Evolutionary conservation across 768 basidiomycete genomes (phyloP), one percentile per base, ranked within the genome.

Genomic region (Lenzites betulinus): DNA sequence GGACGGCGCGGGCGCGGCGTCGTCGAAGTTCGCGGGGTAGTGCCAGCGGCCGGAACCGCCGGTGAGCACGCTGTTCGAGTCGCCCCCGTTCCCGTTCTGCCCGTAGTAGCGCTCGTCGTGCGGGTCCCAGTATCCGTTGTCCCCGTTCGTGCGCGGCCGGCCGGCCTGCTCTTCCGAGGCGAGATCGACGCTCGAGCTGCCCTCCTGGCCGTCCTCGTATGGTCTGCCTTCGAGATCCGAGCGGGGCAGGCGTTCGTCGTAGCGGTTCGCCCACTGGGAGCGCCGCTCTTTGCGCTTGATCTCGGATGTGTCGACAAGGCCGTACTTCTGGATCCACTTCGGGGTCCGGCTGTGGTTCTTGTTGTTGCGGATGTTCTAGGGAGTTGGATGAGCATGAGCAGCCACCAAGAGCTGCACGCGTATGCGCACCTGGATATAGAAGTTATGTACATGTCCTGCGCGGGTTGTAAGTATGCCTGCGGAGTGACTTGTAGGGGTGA

Each of bases 331-430:
- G 0, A 89, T 89, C 95, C 95, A 98, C 75, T 97, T 95, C 20
- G 95, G 95, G n/a, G 95, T 97, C 44, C 95, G 87, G 15, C 82
- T 80, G 71, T 91, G 84, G 67, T 86, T 95, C 80, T 95, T 93
- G 80, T 98, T 98, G 77, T 97, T 98, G 58, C 95, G 82, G 65
- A 98, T 87, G 75, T 97, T 97, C 88, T 98, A 71, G 5, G 28
- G 15, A 9, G 18, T 3, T n/a, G 20, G 12, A 9, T 58, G 33
- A 46, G 53, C 5, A 25, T 47, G 22, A 18, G 22, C 11, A n/a
- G 15, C 12, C 7, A 7, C 0, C 1, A 23, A 3, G 9, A 15
- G 20, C 16, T 20, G 18, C 15, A 16, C 26, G 35, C 35, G 38
- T 54, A 33, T n/a, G 39, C 30, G 30, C 22, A 60, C 90, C 81